A percentile compares a stretch with the other conserved stretches of the same genome.
Conservation (phyloP, 306 rosid species). For the Psophocarpus tetragonolobus region DNA sequence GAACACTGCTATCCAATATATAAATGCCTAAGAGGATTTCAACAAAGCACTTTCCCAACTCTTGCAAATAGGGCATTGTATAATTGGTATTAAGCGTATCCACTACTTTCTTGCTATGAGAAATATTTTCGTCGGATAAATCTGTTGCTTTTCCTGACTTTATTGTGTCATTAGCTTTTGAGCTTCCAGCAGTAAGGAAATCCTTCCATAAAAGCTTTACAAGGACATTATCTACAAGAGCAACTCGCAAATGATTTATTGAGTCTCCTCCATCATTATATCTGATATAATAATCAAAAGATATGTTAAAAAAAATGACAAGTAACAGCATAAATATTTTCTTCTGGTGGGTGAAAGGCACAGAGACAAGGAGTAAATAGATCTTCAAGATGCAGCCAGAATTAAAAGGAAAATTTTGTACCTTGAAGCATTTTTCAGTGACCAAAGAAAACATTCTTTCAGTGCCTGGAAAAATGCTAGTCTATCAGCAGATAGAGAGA, state of each 20-base stretch:
- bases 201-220: constrained; percentile 78
- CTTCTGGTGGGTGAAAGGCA: not conserved
- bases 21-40: constrained; percentile 66
- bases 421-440: constrained; percentile 79
- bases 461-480: constrained; percentile 71
- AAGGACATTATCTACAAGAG: constrained; percentile 62
- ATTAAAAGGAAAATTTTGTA: constrained; percentile 36
- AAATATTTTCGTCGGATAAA: constrained; percentile 43
- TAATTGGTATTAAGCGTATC: constrained; percentile 44
- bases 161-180: constrained; percentile 48
- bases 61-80: constrained; percentile 68
- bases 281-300: constrained; percentile 56
- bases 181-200: constrained; percentile 47
- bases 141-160: constrained; percentile 41
- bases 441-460: constrained; percentile 89
- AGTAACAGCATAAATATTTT: constrained; percentile 4
- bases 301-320: constrained; percentile 27
- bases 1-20: constrained; percentile 52
- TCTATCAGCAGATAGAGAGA: constrained; percentile 59
- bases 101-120: constrained; percentile 46
- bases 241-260: constrained; percentile 49
- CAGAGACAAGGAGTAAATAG: constrained; percentile 7
- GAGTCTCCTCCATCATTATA: constrained; percentile 60
- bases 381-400: constrained; percentile 12
- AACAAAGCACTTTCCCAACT: constrained; percentile 71